Conservation (phyloP, 345 rosid genomes). For the Populus deltoides region DNA sequence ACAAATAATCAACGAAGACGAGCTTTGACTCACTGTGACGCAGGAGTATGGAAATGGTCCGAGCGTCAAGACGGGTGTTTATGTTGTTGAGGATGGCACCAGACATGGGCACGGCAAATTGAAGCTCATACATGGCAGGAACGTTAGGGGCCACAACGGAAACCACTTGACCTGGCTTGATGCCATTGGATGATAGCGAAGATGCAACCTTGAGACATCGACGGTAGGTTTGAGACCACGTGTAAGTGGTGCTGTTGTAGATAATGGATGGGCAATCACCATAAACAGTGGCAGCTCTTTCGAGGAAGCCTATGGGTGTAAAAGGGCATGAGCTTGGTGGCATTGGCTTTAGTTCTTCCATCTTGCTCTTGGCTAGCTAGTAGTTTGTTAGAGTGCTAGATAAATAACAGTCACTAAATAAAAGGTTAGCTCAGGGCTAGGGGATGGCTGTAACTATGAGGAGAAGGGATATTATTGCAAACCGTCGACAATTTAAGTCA, state of each 20-base stretch:
- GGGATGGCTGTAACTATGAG: too few relatives aligned
- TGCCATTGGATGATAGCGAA: constrained; percentile 50
- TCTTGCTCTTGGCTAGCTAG: background rate
- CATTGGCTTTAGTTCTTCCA: constrained; percentile 38
- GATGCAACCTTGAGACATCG: constrained; percentile 80
- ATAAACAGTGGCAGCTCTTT: constrained; percentile 71
- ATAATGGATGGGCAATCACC: constrained; percentile 65
- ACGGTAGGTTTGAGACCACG: constrained; percentile 71
- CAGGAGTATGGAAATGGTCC: constrained; percentile 63
- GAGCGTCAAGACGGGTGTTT: constrained; percentile 85
- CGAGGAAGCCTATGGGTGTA: constrained; percentile 43
- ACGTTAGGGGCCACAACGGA: constrained; percentile 69
- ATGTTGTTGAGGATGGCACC: constrained; percentile 76
- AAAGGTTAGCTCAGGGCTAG: too few relatives aligned
- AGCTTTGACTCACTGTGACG: constrained; percentile 66
- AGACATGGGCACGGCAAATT: constrained; percentile 74
- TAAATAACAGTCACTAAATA: too few relatives aligned
- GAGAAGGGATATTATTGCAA: too few relatives aligned
- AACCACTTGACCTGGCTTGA: constrained; percentile 50
- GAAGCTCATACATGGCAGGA: constrained; percentile 90
- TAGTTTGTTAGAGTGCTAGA: too few relatives aligned
- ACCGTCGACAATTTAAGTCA: too few relatives aligned
- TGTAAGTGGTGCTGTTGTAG: constrained; percentile 47
- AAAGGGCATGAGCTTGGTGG: constrained; percentile 50
- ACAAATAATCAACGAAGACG: constrained; percentile 57